Conservation (phyloP, 768 basidiomycete genomes). For the Coprinopsis strossmayeri region DNA sequence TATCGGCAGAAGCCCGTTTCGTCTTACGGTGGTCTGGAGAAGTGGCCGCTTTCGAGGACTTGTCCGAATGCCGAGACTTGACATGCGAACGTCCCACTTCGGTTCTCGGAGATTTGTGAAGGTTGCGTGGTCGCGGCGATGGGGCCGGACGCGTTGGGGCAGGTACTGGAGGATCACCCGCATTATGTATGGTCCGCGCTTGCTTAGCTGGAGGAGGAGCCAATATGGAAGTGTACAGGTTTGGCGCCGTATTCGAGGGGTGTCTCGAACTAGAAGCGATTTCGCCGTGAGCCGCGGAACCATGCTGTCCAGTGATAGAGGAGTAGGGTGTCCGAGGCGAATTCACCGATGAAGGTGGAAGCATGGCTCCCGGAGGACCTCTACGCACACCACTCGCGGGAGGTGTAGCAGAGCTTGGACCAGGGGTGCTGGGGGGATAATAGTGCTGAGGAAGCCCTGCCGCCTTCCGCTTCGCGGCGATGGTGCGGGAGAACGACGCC, state of each 20-base stretch:
- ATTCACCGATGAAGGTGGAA: conserved; percentile 34
- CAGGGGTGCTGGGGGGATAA: conserved; percentile 46
- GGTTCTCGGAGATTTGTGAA: conserved; percentile 35
- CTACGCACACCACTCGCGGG: conserved; percentile 24
- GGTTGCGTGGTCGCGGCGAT: conserved; percentile 35
- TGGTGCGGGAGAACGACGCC: conserved; percentile 40
- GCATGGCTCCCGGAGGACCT: conserved; percentile 39
- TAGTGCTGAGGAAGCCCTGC: conserved; percentile 39
- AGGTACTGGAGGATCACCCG: conserved; percentile 58
- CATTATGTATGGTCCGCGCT: conserved; percentile 75
- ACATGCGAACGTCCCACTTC: conserved; percentile 43
- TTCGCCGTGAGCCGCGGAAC: conserved; percentile 26
- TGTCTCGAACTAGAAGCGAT: conserved; percentile 26
- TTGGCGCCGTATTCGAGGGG: conserved; percentile 38
- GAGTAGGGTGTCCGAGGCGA: conserved; percentile 40
- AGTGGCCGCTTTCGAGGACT: conserved; percentile 22
- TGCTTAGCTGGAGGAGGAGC: conserved; percentile 72
- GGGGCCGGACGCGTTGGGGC: conserved; percentile 41
- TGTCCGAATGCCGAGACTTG: conserved; percentile 30
- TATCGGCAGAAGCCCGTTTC: conserved; percentile 33
- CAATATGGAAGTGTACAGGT: conserved; percentile 67
- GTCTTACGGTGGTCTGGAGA: conserved; percentile 37
- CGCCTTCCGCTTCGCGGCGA: conserved; percentile 55
- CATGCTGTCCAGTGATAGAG: conserved; percentile 24
- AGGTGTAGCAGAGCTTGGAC: conserved; percentile 22